Percentiles rank a stretch among this genome's conserved stretches.
phyloP scores from a whole-genome alignment of 1,284 basidiomycete species.

The Somion occarium region DNA sequence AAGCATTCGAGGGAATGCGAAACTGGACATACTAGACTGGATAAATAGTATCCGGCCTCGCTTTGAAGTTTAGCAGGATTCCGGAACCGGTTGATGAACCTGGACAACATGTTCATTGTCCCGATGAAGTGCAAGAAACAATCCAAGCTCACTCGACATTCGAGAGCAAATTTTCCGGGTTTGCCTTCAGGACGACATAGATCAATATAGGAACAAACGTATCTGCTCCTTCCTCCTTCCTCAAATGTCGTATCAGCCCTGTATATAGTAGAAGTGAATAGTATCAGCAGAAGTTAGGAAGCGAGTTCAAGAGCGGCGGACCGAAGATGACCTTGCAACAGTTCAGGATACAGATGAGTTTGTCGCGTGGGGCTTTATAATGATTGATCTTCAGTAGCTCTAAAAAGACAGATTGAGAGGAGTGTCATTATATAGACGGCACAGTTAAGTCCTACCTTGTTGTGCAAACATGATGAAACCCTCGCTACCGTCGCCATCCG shows the following conservation, averaged over 20 bases:
- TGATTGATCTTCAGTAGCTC: slow-evolving; percentile 96
- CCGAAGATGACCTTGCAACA: slow-evolving; percentile 99
- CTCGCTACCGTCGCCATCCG: slow-evolving; percentile 58
- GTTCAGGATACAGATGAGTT: slow-evolving; percentile 96
- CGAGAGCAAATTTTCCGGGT: slow-evolving; percentile 89
- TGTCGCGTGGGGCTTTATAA: slow-evolving; percentile 97
- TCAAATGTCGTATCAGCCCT: slow-evolving; percentile 89
- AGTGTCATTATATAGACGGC: neutral
- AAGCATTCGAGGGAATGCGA: neutral
- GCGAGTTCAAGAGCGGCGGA: slow-evolving; percentile 33
- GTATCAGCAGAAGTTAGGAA: slow-evolving; percentile 11
- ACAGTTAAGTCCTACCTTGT: slow-evolving; percentile 52
- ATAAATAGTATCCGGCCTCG: slow-evolving; percentile 96
- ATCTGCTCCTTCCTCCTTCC: slow-evolving; percentile 80
- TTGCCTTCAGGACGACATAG: slow-evolving; percentile 90
- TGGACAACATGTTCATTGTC: slow-evolving; percentile 25
- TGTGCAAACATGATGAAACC: slow-evolving; percentile 94
- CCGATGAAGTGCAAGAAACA: neutral
- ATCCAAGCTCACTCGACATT: slow-evolving; percentile 78
- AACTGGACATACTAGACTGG: slow-evolving; percentile 68
- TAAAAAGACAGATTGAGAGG: slow-evolving; percentile 24
- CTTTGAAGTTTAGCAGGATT: slow-evolving; percentile 88
- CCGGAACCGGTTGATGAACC: slow-evolving; percentile 94
- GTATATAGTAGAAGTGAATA: slow-evolving; percentile 12
- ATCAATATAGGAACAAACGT: slow-evolving; percentile 95